phyloP scores from a whole-genome alignment of 306 rosid species.

The Crotalaria pallida region DNA sequence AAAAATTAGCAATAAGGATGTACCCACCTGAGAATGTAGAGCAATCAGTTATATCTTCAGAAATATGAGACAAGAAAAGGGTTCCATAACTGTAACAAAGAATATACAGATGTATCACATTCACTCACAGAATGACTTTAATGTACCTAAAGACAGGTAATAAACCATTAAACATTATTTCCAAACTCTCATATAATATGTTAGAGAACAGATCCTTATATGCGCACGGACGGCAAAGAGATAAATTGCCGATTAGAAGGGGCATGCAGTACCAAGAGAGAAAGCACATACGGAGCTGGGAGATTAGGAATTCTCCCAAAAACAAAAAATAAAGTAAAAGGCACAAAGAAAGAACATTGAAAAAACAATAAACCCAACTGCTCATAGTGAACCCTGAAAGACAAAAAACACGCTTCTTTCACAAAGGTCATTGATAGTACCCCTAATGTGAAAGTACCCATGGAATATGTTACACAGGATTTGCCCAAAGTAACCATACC shows the following conservation, averaged over 20 bases:
- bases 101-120: conserved; percentile 25
- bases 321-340: neutral
- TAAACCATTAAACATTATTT: conserved; percentile 5
- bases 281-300: conserved; percentile 5
- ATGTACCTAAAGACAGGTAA: neutral
- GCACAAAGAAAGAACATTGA: neutral
- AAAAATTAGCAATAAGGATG: conserved; percentile 22
- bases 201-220: neutral
- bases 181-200: neutral
- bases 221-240: neutral
- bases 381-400: neutral
- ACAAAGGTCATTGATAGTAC: neutral
- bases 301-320: neutral
- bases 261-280: neutral
- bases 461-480: neutral
- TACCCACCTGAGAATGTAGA: conserved; percentile 70
- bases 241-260: conserved; percentile 11
- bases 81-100: conserved; percentile 60
- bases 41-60: conserved; percentile 76
- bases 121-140: conserved; percentile 5
- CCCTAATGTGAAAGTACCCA: neutral
- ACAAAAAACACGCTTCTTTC: neutral
- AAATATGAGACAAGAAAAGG: conserved; percentile 83
- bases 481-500: neutral
- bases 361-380: neutral